Evolutionary conservation across 306 rosid species (phyloP).

Genomic region (Lagenaria siceraria): DNA sequence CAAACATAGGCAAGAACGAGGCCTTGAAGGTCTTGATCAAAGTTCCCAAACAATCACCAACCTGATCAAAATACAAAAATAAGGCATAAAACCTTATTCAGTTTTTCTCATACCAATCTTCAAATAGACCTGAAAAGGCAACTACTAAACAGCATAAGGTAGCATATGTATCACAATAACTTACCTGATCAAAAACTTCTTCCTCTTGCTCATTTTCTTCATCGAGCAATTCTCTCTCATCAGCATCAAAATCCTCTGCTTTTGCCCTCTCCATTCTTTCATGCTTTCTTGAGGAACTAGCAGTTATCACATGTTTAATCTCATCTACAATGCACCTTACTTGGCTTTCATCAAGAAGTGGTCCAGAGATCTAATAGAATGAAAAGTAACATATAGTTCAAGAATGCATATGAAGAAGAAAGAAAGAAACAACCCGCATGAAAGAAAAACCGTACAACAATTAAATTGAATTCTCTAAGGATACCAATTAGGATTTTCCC

Average conservation of each 20-base stretch:
- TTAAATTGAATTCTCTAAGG: neutral
- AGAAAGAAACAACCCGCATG: neutral
- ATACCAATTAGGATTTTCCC: neutral
- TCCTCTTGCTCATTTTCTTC: constrained; percentile 99
- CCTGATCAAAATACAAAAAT: constrained; percentile 28
- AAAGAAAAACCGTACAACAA: neutral
- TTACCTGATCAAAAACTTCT: constrained; percentile 98
- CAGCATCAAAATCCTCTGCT: constrained; percentile 98
- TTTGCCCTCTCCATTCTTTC: constrained; percentile 82
- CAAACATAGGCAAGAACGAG: constrained; percentile 90
- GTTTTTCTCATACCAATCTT: neutral
- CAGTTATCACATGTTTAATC: constrained; percentile 87
- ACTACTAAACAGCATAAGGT: neutral
- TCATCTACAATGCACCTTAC: constrained; percentile 77
- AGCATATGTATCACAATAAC: constrained; percentile 7
- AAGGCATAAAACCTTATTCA: neutral
- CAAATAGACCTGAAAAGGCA: neutral
- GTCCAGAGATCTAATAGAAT: constrained; percentile 53
- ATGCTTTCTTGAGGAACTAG: constrained; percentile 80
- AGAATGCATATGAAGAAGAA: neutral
- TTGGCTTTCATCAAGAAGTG: constrained; percentile 81
- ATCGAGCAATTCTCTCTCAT: constrained; percentile 76
- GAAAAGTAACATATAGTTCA: neutral
- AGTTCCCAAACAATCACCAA: constrained; percentile 96
- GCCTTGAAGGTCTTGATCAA: constrained; percentile 93